Conservation (phyloP, 176 grass and related monocot genomes). For the Tillandsia fasciculata region DNA sequence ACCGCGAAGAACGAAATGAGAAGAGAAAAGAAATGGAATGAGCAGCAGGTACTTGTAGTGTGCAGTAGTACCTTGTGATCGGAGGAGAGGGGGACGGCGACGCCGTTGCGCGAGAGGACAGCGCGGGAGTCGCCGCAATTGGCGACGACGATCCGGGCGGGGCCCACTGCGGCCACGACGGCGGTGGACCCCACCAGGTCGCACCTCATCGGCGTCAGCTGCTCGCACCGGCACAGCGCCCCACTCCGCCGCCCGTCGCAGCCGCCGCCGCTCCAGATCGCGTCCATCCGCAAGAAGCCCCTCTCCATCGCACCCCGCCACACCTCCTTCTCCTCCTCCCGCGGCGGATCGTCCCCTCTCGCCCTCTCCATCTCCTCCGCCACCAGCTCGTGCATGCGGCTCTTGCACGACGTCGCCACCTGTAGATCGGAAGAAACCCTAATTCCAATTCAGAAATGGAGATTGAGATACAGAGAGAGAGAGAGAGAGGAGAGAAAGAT, state of each 20-base stretch:
- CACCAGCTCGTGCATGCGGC: conserved; percentile 64
- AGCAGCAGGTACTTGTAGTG: too few species aligned
- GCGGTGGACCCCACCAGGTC: conserved; percentile 88
- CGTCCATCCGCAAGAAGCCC: conserved; percentile 74
- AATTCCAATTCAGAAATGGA: not conserved
- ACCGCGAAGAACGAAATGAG: too few species aligned
- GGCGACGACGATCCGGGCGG: conserved; percentile 45
- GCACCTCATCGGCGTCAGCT: conserved; percentile 54
- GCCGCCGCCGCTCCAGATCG: conserved; percentile 13
- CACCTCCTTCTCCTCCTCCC: not conserved
- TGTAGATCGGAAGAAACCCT: conserved; percentile 9
- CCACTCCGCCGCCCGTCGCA: conserved; percentile 26
- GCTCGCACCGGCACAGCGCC: conserved; percentile 57
- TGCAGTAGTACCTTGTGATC: conserved; percentile 63
- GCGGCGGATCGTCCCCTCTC: not conserved
- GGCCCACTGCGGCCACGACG: conserved; percentile 56
- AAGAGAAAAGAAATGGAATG: too few species aligned
- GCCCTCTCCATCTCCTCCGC: conserved; percentile 37
- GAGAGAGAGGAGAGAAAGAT: not conserved
- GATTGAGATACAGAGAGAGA: not conserved
- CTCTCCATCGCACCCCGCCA: conserved; percentile 68
- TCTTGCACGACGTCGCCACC: conserved; percentile 63
- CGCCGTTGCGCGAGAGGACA: conserved; percentile 63
- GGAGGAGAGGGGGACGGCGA: conserved; percentile 45
- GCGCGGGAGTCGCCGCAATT: conserved; percentile 92